A percentile compares a stretch with the other conserved stretches of the same genome.
Conservation (phyloP, 2,329 filamentous ascomycete species). For the Magnaporthiopsis rhizophila region DNA sequence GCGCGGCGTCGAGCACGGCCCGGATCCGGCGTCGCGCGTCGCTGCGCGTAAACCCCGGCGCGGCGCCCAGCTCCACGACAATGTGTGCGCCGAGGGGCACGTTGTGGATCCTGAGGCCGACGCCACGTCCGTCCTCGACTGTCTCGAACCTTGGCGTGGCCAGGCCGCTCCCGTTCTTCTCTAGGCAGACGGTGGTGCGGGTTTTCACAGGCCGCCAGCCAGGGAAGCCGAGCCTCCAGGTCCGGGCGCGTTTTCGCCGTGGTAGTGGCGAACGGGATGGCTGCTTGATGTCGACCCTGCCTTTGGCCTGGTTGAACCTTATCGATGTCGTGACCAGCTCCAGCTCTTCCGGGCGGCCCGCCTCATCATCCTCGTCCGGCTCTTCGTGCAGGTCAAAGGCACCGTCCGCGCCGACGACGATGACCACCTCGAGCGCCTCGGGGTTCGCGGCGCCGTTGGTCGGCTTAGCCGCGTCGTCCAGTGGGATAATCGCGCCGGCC, state of each 20-base stretch:
- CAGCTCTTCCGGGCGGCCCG: too few species aligned
- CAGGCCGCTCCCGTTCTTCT: not conserved
- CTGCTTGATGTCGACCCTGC: not conserved
- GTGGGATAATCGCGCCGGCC: conserved; percentile 50
- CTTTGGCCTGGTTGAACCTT: not conserved
- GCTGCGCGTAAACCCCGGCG: not conserved
- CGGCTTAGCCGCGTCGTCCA: conserved; percentile 36
- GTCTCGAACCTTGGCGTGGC: not conserved
- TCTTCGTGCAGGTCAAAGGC: conserved; percentile 43
- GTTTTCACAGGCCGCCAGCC: not conserved
- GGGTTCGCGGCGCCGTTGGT: conserved; percentile 41
- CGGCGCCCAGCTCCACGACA: conserved; percentile 1
- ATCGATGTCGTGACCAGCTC: not conserved
- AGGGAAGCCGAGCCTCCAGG: conserved; percentile 1
- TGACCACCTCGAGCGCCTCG: conserved; percentile 36
- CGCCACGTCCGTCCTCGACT: not conserved
- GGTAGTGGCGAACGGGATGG: too few species aligned
- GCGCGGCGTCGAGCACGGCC: conserved; percentile 1
- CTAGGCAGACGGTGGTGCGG: not conserved
- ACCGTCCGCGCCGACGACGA: conserved; percentile 39
- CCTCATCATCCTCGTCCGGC: not conserved
- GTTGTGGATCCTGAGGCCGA: not conserved
- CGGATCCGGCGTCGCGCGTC: not conserved
- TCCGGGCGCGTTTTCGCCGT: not conserved
- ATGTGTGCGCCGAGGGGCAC: not conserved